These are phyloP conservation scores for Artemisia annua DNA, from an alignment of 129 eudicot genomes.

Conservation along the genomic window DNA sequence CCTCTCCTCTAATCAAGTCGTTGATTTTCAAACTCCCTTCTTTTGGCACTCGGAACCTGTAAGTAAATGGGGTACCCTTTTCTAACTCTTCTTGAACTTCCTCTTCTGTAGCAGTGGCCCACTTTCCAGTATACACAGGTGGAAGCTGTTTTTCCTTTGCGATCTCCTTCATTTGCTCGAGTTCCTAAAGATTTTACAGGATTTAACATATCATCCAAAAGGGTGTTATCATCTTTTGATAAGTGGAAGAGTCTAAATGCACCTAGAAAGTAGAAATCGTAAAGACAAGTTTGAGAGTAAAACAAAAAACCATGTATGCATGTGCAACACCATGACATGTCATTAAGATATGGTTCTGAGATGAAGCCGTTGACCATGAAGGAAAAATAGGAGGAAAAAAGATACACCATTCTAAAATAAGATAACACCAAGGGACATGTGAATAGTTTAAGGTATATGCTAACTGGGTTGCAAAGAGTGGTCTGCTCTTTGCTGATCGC, in stretches of 20 bases:
- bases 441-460: too few relatives aligned
- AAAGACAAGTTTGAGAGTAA: background rate
- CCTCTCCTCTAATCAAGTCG: conserved; percentile 92
- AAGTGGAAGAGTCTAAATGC: background rate
- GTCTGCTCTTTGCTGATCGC: too few relatives aligned
- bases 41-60: conserved; percentile 86
- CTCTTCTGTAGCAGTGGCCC: conserved; percentile 72
- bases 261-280: background rate
- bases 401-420: too few relatives aligned
- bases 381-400: too few relatives aligned
- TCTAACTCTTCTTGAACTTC: conserved; percentile 77
- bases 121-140: conserved; percentile 90
- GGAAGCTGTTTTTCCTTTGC: conserved; percentile 80
- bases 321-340: background rate
- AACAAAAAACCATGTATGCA: background rate
- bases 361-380: too few relatives aligned
- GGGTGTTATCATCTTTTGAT: too few relatives aligned
- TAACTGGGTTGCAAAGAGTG: too few relatives aligned
- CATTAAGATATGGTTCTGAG: background rate
- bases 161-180: conserved; percentile 84
- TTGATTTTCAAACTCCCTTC: conserved; percentile 71
- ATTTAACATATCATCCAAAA: conserved; percentile 9
- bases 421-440: too few relatives aligned
- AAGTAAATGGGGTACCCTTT: conserved; percentile 86
- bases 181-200: conserved; percentile 49